Evolutionary conservation across 371 early-diverging fungal species (phyloP).

Genomic region (Rhizopus delemar): DNA sequence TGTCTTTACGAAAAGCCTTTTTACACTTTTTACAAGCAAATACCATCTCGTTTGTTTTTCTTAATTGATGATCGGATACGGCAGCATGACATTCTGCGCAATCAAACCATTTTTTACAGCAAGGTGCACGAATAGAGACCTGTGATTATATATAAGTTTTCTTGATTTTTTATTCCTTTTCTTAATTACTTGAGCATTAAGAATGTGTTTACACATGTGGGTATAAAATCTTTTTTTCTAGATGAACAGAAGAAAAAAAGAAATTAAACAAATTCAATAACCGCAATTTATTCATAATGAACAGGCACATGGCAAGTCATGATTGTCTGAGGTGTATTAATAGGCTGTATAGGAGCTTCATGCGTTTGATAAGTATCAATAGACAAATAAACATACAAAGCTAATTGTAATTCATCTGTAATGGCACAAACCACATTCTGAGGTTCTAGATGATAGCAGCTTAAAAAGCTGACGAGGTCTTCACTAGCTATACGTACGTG

Average conservation of each 20-base stretch:
- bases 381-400: conserved; percentile 37
- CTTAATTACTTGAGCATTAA: conserved; percentile 87
- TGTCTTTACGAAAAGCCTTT: conserved; percentile 93
- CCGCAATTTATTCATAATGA: conserved; percentile 21
- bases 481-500: conserved; percentile 51
- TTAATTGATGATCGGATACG: conserved; percentile 73
- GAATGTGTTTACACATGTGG: conserved; percentile 86
- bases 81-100: conserved; percentile 96
- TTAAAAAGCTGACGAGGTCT: conserved; percentile 61
- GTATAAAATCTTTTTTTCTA: conserved; percentile 5
- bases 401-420: conserved; percentile 28
- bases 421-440: conserved; percentile 56
- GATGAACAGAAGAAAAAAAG: neutral
- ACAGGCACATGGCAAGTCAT: conserved; percentile 39
- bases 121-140: conserved; percentile 91
- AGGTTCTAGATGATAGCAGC: conserved; percentile 56
- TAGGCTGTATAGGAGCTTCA: conserved; percentile 12
- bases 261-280: neutral
- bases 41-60: conserved; percentile 88
- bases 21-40: conserved; percentile 98
- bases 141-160: conserved; percentile 24
- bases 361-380: conserved; percentile 28
- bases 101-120: conserved; percentile 97
- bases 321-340: conserved; percentile 14
- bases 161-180: neutral